A percentile compares a stretch with the other conserved stretches of the same genome.
Conservation (phyloP, 192 early-diverging fungal species). For the Backusella morwellensis region DNA sequence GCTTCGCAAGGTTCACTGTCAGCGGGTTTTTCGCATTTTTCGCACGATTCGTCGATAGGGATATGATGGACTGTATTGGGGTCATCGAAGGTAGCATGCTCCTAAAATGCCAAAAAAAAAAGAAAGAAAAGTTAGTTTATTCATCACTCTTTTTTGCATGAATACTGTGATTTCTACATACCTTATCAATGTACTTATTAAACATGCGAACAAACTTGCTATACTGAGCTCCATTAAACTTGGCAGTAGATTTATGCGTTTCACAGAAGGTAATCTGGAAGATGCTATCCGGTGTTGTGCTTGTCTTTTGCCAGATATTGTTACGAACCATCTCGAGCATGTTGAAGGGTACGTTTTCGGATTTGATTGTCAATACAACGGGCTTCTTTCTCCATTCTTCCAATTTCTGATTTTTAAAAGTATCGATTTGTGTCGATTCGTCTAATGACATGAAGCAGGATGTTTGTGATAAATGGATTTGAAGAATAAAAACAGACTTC, state of each 20-base stretch:
- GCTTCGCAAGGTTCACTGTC: not conserved
- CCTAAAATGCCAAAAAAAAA: not conserved
- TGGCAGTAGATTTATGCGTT: not conserved
- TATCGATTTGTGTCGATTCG: not conserved
- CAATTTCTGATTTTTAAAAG: not conserved
- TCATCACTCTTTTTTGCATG: not conserved
- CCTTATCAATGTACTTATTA: not conserved
- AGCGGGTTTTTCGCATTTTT: not conserved
- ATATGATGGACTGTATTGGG: not conserved
- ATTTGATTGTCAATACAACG: not conserved
- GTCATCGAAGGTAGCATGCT: not conserved
- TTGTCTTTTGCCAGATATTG: not conserved
- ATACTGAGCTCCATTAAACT: not conserved
- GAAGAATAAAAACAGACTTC: not conserved
- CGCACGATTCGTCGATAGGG: not conserved
- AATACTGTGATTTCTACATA: not conserved
- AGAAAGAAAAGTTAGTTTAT: not conserved
- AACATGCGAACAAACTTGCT: not conserved
- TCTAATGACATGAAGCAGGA: not conserved
- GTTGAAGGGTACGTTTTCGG: not conserved
- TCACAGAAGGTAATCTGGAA: not conserved
- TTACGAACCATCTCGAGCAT: not conserved
- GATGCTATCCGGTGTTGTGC: not conserved
- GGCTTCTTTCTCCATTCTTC: not conserved
- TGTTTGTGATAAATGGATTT: not conserved